Conservation (phyloP, 2,329 filamentous ascomycete genomes). For the Gremmenia infestans region DNA sequence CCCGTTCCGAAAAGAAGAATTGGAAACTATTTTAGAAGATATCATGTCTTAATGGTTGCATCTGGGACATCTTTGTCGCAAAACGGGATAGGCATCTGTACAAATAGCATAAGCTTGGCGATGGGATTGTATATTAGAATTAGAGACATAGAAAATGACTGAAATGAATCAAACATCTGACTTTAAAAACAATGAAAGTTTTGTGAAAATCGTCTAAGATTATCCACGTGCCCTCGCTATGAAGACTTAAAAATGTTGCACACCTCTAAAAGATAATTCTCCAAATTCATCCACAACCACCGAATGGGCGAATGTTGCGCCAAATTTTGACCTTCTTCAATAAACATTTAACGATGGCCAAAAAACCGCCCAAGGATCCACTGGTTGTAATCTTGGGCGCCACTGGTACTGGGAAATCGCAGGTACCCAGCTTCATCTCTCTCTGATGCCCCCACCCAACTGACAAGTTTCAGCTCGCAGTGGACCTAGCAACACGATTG, state of each 20-base stretch:
- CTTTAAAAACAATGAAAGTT: background rate
- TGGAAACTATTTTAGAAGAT: conserved; percentile 86
- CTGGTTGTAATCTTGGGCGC: conserved; percentile 81
- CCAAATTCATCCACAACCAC: background rate
- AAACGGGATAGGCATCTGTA: background rate
- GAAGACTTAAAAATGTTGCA: no score
- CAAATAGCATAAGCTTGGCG: conserved; percentile 11
- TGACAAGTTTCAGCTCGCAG: conserved; percentile 46
- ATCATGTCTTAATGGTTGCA: conserved; percentile 32
- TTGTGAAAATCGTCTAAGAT: no score
- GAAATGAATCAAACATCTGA: background rate
- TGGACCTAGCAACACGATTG: conserved; percentile 76
- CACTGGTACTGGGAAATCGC: conserved; percentile 90
- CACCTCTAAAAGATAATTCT: background rate
- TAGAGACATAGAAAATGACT: background rate
- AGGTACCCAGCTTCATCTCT: conserved; percentile 46
- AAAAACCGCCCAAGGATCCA: conserved; percentile 45
- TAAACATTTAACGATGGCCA: conserved; percentile 19
- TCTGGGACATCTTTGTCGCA: background rate
- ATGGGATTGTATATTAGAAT: background rate
- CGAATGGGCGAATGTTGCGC: conserved; percentile 15
- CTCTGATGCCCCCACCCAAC: background rate
- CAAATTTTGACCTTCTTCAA: conserved; percentile 3
- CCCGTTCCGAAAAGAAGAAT: conserved; percentile 80
- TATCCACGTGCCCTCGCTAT: no score